These are phyloP conservation scores for Pseudocercospora macadamiae DNA, from an alignment of 2,329 filamentous ascomycete genomes.

Conservation along the genomic window DNA sequence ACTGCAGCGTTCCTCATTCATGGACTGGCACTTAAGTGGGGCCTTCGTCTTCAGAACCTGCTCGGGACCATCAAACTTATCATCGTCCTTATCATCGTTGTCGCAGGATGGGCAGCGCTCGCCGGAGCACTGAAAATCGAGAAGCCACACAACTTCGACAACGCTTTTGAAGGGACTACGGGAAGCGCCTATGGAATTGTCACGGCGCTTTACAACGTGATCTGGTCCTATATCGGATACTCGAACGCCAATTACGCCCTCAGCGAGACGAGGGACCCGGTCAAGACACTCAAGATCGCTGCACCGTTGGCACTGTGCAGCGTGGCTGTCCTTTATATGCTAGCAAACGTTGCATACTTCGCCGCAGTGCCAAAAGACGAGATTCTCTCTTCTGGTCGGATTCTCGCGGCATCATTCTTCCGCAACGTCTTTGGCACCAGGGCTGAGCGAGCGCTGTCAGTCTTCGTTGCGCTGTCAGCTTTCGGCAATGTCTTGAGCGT, in stretches of 20 bases:
- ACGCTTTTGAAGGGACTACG: slow-evolving; percentile 68
- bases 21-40: slow-evolving; percentile 66
- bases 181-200: slow-evolving; percentile 68
- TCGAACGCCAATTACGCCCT: slow-evolving; percentile 64
- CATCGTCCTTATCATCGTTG: slow-evolving; percentile 66
- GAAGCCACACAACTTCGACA: slow-evolving; percentile 64
- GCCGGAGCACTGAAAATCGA: slow-evolving; percentile 63
- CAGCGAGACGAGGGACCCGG: slow-evolving; percentile 47
- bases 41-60: slow-evolving; percentile 67
- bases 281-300: slow-evolving; percentile 41
- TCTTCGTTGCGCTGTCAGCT: slow-evolving; percentile 57
- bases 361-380: slow-evolving; percentile 35
- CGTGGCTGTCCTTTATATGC: slow-evolving; percentile 29
- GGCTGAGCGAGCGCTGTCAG: slow-evolving; percentile 56
- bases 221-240: slow-evolving; percentile 71
- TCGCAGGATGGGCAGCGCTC: slow-evolving; percentile 61
- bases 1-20: slow-evolving; percentile 68
- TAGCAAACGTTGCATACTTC: slow-evolving; percentile 40
- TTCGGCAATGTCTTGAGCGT: slow-evolving; percentile 62
- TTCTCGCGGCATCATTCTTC: slow-evolving; percentile 35
- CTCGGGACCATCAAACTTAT: slow-evolving; percentile 68
- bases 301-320: slow-evolving; percentile 41
- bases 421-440: slow-evolving; percentile 57
- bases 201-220: slow-evolving; percentile 72
- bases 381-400: slow-evolving; percentile 22